Base-by-base conservation (phyloP, 768 basidiomycete species). In the Plicaturopsis crispa region DNA sequence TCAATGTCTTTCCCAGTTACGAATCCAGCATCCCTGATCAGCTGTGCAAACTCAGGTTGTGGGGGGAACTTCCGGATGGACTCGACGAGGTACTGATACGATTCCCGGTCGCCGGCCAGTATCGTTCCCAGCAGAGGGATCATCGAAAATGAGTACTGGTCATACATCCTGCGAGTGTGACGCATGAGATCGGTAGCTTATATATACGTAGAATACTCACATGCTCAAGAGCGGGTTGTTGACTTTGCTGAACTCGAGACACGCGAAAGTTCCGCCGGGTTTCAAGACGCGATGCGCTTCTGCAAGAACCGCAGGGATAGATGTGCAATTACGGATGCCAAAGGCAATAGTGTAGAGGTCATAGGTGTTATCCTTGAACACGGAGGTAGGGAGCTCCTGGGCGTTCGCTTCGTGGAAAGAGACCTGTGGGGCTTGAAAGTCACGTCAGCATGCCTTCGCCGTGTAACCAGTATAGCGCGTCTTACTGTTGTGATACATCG, bases 311-410 rank as follows among this genome's bases (percentile, higher is more conserved):
- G 77, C 80, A 1, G 86, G 84, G 41, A 97, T 77, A 34, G 87
- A 88, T 13, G 96, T 99, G 65, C 90, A 93, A 55, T 99, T 99
- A 26, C 96, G 75, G 49, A 98, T 98, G 18, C 96, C 94, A 50
- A 99, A 99, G 0, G 96, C 91, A 57, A 99, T 97, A 19, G 96
- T 99, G 65, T 99, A 99, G 13, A 97, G 66, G 63, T 99, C 92
- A 47, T 93, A 90, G 13, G 87, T 76, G 57, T 89, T 79, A 50
- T 84, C 77, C 4, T 73, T 66, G 56, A 99, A 92, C 39, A 75
- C 66, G 4, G 73, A 65, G 26, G 61, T 44, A 1, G 81, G 72
- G 13, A 99, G 65, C 10, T 69, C 69, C 54, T 98, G 92, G 3
- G 96, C 96, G 53, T 99, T 97, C 24, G 83, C 87, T 54, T 94